Conservation (phyloP, 345 rosid species). For the Melaleuca alternifolia region DNA sequence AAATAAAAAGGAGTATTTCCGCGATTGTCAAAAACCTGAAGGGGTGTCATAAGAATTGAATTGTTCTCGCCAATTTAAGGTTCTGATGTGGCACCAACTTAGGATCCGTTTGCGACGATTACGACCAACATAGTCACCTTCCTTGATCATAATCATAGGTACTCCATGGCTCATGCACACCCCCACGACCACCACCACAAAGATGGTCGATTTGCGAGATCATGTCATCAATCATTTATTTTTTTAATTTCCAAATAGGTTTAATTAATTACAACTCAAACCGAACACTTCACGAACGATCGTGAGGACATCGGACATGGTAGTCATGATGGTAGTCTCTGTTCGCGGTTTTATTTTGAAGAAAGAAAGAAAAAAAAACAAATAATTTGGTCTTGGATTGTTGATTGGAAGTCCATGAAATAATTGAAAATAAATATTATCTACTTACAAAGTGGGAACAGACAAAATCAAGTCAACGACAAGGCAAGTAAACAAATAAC, state of each 20-base stretch:
- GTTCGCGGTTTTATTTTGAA: rapidly evolving
- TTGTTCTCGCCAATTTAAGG: rapidly evolving
- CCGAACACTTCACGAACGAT: rapidly evolving
- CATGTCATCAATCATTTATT: rapidly evolving
- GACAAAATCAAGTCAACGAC: neutral
- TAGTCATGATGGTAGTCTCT: rapidly evolving
- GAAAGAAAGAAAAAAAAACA: neutral
- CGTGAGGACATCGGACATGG: rapidly evolving
- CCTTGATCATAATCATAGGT: neutral
- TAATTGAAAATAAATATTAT: neutral
- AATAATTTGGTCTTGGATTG: rapidly evolving
- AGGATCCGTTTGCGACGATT: rapidly evolving
- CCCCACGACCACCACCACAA: neutral
- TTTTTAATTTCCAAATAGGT: neutral
- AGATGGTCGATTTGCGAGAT: neutral
- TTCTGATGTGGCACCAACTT: neutral
- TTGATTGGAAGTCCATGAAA: neutral
- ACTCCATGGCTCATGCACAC: neutral
- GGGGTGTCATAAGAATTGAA: neutral
- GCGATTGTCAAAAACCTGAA: neutral
- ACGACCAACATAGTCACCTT: neutral
- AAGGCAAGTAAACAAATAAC: neutral
- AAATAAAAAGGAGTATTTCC: neutral
- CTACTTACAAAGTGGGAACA: neutral
- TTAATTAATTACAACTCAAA: neutral